A percentile compares a stretch with the other conserved stretches of the same genome.
Evolutionary conservation across 805 yeast species (phyloP).

Genomic region (Monosporozyma siamensis): DNA sequence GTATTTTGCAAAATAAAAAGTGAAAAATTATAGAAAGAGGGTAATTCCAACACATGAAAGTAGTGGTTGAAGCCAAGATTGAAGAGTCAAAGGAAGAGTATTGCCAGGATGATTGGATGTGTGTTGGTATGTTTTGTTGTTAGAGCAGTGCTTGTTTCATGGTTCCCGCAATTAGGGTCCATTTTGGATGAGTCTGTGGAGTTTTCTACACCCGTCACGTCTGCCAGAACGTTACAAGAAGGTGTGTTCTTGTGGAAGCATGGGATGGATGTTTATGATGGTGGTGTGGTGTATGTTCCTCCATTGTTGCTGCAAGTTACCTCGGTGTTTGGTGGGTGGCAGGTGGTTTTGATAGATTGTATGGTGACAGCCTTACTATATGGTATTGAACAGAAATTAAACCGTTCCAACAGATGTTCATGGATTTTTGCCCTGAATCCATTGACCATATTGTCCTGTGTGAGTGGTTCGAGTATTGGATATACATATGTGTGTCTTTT

Average conservation of each 20-base stretch:
- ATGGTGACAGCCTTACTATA: constrained; percentile 47
- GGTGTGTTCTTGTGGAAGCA: constrained; percentile 54
- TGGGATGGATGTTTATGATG: constrained; percentile 62
- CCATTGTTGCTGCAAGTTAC: constrained; percentile 41
- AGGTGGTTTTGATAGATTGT: constrained; percentile 38
- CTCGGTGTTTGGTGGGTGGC: background rate
- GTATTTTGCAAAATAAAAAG: background rate
- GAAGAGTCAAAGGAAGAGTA: no score
- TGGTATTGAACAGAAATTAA: constrained; percentile 14
- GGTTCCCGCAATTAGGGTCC: constrained; percentile 22
- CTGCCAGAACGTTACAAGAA: constrained; percentile 44
- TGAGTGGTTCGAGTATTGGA: constrained; percentile 57
- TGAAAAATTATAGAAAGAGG: background rate
- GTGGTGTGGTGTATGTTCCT: constrained; percentile 81
- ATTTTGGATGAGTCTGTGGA: constrained; percentile 26
- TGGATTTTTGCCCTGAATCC: constrained; percentile 72
- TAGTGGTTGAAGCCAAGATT: background rate
- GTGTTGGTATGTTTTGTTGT: constrained; percentile 3
- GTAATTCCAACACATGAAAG: background rate
- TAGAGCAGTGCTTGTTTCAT: constrained; percentile 13
- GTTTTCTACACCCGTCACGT: constrained; percentile 30
- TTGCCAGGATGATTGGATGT: no score
- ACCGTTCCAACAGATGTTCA: background rate
- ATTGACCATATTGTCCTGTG: constrained; percentile 53
- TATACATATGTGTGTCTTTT: constrained; percentile 53